Base-by-base conservation (phyloP, 2,329 filamentous ascomycete genomes). In the Chrysoporthe deuterocubensis region DNA sequence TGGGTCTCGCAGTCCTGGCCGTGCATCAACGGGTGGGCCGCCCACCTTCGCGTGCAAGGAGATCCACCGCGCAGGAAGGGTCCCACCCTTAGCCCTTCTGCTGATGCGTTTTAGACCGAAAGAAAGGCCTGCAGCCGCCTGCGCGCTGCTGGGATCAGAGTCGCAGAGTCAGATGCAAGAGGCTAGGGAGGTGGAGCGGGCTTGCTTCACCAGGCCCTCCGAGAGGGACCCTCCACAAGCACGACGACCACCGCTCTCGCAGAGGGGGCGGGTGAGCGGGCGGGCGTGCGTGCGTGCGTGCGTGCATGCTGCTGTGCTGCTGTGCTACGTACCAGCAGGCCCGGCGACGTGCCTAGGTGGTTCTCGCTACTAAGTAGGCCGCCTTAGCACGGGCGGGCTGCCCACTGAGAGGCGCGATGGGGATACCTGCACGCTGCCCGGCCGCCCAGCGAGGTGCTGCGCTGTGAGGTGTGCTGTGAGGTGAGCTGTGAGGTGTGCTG, bases 1-100 rank as follows among this genome's bases (percentile, higher is more conserved):
- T 50, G n/a, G 26, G 44, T 42, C 48, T 42, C 21, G 26, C 48
- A 54, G 42, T 61, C 26, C 42, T 61, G 21, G 56, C 60, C 52
- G 32, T 65, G 62, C 66, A 69, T 60, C 58, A 34, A 34, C 50
- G 50, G 61, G 62, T 65, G 66, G 65, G 42, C 64, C 60, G 65
- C 61, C 68, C 68, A 68, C 66, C 46, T 66, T 69, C 68, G 68
- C 65, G 66, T 68, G 68, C 62, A 58, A 58, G 26, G 48, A 64
- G 66, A 60, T 58, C 68, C 68, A 66, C 62, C 52, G 62, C 59
- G 50, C 43, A 65, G 43, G 65, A 58, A 67, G 43, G 46, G 68
- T 64, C 57, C 66, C 66, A 70, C 68, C 59, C 56, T 52, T 62
- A 54, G 66, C 62, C 62, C 43, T 54, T 68, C 54, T 60, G 58